Conservation (phyloP, 495 filamentous ascomycete genomes). For the Chaetomium tenue region DNA sequence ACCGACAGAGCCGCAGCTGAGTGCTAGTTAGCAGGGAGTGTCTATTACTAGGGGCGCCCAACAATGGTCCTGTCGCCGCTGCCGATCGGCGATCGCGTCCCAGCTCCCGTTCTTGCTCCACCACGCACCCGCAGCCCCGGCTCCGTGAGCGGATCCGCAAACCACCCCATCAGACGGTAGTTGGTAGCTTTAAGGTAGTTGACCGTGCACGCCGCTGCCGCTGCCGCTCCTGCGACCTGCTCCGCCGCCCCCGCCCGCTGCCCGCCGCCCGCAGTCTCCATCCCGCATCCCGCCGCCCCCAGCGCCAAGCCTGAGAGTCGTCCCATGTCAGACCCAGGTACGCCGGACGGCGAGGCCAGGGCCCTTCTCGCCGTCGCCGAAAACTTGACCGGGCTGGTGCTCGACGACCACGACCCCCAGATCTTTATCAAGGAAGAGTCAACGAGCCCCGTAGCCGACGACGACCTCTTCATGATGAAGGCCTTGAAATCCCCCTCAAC, state of each 20-base stretch:
- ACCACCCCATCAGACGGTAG: constrained; percentile 9
- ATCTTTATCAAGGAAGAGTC: constrained; percentile 27
- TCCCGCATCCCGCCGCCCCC: background rate
- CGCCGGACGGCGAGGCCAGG: constrained; percentile 8
- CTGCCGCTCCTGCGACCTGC: no score
- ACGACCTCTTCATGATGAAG: background rate
- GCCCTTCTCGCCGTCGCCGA: constrained; percentile 22
- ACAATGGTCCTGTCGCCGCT: constrained; percentile 21
- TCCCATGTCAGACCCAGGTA: constrained; percentile 9
- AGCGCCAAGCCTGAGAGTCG: background rate
- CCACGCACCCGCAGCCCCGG: background rate
- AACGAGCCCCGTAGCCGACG: constrained; percentile 21
- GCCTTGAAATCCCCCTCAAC: constrained; percentile 15
- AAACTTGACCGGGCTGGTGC: constrained; percentile 24
- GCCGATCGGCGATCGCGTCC: constrained; percentile 23
- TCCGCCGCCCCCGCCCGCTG: no score
- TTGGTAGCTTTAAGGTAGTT: no score
- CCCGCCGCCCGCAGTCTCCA: background rate
- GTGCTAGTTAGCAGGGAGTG: background rate
- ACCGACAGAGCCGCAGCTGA: background rate
- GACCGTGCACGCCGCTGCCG: no score
- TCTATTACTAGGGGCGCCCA: background rate
- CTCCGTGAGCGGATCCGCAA: constrained; percentile 15
- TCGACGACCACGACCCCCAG: constrained; percentile 18
- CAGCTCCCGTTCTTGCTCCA: constrained; percentile 12